phyloP scores from a whole-genome alignment of 202 grass and related monocot genomes.

The Digitaria exilis region DNA sequence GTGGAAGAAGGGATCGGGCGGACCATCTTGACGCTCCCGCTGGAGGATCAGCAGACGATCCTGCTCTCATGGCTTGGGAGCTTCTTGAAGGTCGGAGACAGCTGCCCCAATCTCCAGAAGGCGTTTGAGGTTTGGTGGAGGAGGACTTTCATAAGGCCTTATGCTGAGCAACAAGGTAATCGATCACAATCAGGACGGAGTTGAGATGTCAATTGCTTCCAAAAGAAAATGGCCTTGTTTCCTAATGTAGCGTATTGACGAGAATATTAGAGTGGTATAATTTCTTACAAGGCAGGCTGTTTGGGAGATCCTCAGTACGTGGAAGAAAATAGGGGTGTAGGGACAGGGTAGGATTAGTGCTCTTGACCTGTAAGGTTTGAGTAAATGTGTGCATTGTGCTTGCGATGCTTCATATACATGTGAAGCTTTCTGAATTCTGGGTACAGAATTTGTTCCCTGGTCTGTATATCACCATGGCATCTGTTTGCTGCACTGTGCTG shows the following conservation, averaged over 20 bases:
- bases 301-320: conserved; percentile 10
- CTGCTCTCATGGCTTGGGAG: conserved; percentile 78
- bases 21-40: conserved; percentile 79
- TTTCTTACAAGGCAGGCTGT: conserved; percentile 36
- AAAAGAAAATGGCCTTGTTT: neutral
- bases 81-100: conserved; percentile 77
- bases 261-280: conserved; percentile 25
- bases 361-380: conserved; percentile 33
- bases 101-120: conserved; percentile 90
- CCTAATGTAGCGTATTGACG: conserved; percentile 25
- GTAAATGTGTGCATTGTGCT: conserved; percentile 38
- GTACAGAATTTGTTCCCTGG: conserved; percentile 19
- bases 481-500: conserved; percentile 9
- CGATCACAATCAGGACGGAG: conserved; percentile 20
- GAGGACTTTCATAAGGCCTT: conserved; percentile 83
- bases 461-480: conserved; percentile 8
- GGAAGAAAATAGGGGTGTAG: conserved; percentile 17
- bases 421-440: conserved; percentile 32
- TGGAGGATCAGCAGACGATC: conserved; percentile 83
- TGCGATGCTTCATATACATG: conserved; percentile 26
- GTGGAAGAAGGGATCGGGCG: conserved; percentile 87
- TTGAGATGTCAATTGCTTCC: conserved; percentile 23
- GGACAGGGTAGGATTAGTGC: conserved; percentile 19
- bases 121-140: conserved; percentile 98
- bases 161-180: conserved; percentile 45